These are phyloP conservation scores for Mycena citricolor DNA, from an alignment of 1,284 basidiomycete genomes.

Conservation along the genomic window DNA sequence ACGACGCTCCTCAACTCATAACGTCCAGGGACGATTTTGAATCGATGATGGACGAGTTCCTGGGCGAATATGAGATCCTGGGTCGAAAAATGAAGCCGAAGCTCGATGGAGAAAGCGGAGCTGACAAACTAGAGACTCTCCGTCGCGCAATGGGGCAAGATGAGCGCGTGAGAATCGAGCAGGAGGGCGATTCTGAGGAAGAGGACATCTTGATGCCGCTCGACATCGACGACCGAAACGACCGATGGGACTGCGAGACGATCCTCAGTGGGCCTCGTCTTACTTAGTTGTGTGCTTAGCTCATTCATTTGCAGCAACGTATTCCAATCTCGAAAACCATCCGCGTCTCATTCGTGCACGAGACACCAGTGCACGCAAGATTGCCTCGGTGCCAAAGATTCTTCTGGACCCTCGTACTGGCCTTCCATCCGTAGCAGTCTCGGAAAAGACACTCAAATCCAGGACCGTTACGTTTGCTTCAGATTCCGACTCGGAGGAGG, in stretches of 20 bases:
- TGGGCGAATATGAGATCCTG: conserved; percentile 90
- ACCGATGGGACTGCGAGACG: conserved; percentile 94
- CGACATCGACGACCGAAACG: conserved; percentile 65
- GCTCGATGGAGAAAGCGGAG: conserved; percentile 67
- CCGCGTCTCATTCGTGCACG: conserved; percentile 79
- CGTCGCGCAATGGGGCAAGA: conserved; percentile 77
- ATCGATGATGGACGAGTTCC: conserved; percentile 90
- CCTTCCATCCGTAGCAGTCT: conserved; percentile 52
- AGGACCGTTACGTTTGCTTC: conserved; percentile 32
- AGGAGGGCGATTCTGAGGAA: conserved; percentile 41
- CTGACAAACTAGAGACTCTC: conserved; percentile 78
- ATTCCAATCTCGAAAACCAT: conserved; percentile 94
- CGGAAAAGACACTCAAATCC: conserved; percentile 18
- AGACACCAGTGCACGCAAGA: conserved; percentile 29
- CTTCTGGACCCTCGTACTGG: conserved; percentile 73
- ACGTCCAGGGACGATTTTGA: conserved; percentile 88
- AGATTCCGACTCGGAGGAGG: conserved; percentile 32
- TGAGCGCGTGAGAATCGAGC: conserved; percentile 42
- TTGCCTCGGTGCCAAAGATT: conserved; percentile 61
- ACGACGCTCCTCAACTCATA: conserved; percentile 73
- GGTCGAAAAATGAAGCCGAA: conserved; percentile 84
- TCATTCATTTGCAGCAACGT: conserved; percentile 65
- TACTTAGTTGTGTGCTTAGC: conserved; percentile 1
- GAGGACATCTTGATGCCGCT: conserved; percentile 51
- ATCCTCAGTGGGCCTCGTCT: conserved; percentile 75